A percentile compares a stretch with the other conserved stretches of the same genome.
Conservation (phyloP, 345 rosid genomes). For the Eucalyptus marginata region DNA sequence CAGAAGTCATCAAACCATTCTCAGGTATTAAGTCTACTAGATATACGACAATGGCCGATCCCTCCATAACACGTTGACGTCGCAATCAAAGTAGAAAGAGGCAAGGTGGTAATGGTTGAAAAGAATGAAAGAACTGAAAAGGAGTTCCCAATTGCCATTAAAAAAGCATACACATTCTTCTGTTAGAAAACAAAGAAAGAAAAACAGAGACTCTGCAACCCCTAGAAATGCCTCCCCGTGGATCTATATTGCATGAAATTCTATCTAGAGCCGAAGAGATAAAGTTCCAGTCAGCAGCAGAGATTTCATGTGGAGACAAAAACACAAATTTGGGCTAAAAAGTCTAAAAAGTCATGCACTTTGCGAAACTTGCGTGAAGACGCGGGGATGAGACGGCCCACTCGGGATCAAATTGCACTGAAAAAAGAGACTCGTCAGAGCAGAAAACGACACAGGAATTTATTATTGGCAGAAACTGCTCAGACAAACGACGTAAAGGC, state of each 20-base stretch:
- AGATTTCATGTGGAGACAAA: neutral
- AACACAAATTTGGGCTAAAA: neutral
- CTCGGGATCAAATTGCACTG: neutral
- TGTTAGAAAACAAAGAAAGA: neutral
- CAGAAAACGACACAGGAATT: neutral
- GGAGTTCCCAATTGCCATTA: neutral
- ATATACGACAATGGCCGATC: neutral
- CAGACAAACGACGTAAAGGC: neutral
- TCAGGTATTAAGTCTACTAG: neutral
- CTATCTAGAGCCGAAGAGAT: neutral
- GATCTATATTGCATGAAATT: neutral
- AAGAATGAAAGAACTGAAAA: neutral
- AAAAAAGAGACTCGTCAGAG: neutral
- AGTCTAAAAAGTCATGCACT: neutral
- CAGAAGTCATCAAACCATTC: neutral
- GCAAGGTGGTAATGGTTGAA: neutral
- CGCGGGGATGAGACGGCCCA: neutral
- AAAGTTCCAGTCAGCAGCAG: neutral
- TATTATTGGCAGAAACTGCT: neutral
- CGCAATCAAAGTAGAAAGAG: neutral
- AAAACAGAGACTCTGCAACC: neutral
- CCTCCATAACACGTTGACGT: neutral
- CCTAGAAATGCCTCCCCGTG: neutral
- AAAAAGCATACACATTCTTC: neutral
- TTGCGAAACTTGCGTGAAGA: neutral